Base-by-base conservation (phyloP, 163 green algal genomes). In the Volvox carteri region DNA sequence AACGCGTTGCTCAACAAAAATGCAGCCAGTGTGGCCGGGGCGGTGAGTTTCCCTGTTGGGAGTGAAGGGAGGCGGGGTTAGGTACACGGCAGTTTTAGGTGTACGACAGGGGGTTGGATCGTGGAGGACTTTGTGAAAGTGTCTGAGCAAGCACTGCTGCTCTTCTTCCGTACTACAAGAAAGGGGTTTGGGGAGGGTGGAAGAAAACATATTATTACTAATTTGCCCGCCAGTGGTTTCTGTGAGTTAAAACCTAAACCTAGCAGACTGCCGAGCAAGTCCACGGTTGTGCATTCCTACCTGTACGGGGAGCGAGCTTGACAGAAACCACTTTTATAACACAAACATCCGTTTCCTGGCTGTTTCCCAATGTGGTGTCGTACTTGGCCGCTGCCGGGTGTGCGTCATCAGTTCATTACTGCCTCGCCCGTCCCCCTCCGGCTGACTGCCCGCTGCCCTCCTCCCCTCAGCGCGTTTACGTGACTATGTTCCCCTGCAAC, bases 401-500 rank as follows among this genome's bases (percentile, higher is more conserved):
- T 16, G 16, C 50, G 16, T 58, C 50, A 58, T 58, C 50, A 58
- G 12, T 16, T 58, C 50, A 58, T 58, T 25, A 25, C 28, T 30
- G 28, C 54, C 54, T 65, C 12, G 3, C 44, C 73, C 44, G 44
- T 81, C 75, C 48, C 86, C 21, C 30, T 19, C 58, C 2, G 30
- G 37, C 21, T 52, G 14, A 28, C 73, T 52, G 75, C 35, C 30
- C 42, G n/a, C 48, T 74, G 60, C 30, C 12, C 65, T 12, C 65
- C 92, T 30, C 35, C 73, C 39, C 73, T 70, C 93, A 97, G 94
- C 94, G 88, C 18, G 92, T 99, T 8, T 99, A 98, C 88, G 98
- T 99, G 19, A 99, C 98, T 33, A 97, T 99, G 94, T 99, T 99
- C 81, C 98, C 98, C 2, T 99, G 98, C 96, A 99, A 99, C 84